These are phyloP conservation scores for Ceratocystis albifundus DNA, from an alignment of 2,329 filamentous ascomycete genomes.

Conservation along the genomic window DNA sequence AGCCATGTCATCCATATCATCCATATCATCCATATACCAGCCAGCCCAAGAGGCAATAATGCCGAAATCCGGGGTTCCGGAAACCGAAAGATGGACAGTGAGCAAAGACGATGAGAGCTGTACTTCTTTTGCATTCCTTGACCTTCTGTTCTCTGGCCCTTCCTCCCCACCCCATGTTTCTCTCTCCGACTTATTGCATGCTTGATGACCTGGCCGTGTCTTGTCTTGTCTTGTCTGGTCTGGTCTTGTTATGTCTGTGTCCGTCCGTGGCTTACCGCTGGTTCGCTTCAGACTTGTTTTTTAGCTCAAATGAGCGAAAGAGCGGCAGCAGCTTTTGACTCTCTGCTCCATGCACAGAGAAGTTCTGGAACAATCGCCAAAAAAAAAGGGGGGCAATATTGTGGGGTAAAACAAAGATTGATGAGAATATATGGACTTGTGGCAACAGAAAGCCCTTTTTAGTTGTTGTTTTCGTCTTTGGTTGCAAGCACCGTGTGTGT, in stretches of 20 bases:
- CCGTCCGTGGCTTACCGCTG: background rate
- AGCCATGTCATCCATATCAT: too few relatives aligned
- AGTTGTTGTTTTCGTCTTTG: background rate
- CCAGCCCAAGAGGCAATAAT: background rate
- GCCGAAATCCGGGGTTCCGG: conserved; percentile 4
- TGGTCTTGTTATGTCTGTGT: background rate
- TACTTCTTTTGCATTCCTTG: background rate
- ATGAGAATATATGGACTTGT: background rate
- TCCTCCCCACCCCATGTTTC: background rate
- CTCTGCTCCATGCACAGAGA: background rate
- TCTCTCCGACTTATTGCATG: background rate
- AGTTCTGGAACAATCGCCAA: conserved; percentile 1
- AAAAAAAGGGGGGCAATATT: background rate
- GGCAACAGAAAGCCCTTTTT: background rate
- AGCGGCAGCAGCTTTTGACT: background rate
- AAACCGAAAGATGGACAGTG: background rate
- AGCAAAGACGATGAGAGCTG: background rate
- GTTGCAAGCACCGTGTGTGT: background rate
- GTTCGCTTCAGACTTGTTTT: conserved; percentile 4
- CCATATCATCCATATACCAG: background rate
- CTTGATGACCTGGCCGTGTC: background rate
- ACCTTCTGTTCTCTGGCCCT: background rate
- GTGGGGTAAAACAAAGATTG: background rate
- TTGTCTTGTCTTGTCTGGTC: background rate
- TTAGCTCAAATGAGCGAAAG: background rate